Base-by-base conservation (phyloP, 2,329 filamentous ascomycete species). In the Drechmeria coniospora region DNA sequence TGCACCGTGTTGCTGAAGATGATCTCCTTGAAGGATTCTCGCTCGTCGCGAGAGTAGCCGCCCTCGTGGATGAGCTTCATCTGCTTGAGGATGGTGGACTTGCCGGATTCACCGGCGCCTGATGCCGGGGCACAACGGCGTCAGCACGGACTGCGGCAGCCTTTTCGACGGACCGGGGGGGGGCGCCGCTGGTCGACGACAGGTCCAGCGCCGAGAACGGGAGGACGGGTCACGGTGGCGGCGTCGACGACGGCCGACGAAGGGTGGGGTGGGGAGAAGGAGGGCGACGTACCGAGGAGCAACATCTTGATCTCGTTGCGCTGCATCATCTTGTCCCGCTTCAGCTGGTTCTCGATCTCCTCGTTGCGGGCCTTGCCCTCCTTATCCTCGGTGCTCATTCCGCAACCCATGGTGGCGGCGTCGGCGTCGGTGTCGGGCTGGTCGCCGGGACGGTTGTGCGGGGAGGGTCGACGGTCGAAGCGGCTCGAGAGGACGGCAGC, bases 291-390 rank as follows among this genome's bases (percentile, higher is more conserved):
- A 94, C 90, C 90, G 49, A 98, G 77, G 49, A 98, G 72, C 47
- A 98, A 68, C 90, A 98, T 95, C 74, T 98, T 98, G 67, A 98
- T 98, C 63, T 98, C 90, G 47, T 98, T 98, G 49, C 87, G 79
- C 65, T 94, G 86, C 68, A 92, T 79, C 81, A 95, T 81, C 63
- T 92, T 92, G 54, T 98, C 90, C 57, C 83, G 74, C 74, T 94
- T 95, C 54, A 95, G 68, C 68, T 95, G 87, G 58, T 94, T 95
- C 64, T 98, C 90, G 52, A 98, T 98, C 74, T 95, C 87, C 71
- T 98, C 90, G 57, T 98, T 95, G 47, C 90, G 79, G 68, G 84
- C 82, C 81, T 94, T 95, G 64, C 90, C 87, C 84, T 95, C 90
- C 79, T 94, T 94, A 65, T 95, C 90, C 68, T 95, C 90, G 53